Evolutionary conservation across 2,329 filamentous ascomycete species (phyloP).

Genomic region (Phyllosticta ampelicida): DNA sequence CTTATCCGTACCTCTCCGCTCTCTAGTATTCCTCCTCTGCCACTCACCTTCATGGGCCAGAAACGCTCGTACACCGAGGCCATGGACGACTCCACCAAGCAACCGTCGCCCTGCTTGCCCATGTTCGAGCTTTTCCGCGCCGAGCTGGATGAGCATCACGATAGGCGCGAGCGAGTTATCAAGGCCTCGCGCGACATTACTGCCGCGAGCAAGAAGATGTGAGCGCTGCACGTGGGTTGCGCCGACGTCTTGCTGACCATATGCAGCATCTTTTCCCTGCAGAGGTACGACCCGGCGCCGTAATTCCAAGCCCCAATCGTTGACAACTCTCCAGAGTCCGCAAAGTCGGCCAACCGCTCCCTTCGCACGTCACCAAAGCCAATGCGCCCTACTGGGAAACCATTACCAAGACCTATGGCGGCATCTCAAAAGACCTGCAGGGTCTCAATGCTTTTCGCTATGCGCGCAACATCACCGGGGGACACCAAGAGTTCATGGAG

Average conservation of each 20-base stretch:
- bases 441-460: constrained; percentile 78
- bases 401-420: constrained; percentile 58
- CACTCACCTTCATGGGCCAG: constrained; percentile 16
- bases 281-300: constrained; percentile 45
- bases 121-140: constrained; percentile 82
- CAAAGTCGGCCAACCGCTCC: constrained; percentile 48
- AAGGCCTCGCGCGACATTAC: constrained; percentile 91
- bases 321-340: constrained; percentile 46
- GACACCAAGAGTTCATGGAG: constrained; percentile 91
- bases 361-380: constrained; percentile 58
- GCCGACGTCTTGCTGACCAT: background rate
- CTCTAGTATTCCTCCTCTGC: background rate
- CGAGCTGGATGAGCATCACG: constrained; percentile 89
- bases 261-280: constrained; percentile 68
- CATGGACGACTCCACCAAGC: constrained; percentile 23
- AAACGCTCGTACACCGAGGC: constrained; percentile 27
- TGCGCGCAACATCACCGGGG: constrained; percentile 60
- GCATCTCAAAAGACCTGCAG: constrained; percentile 61
- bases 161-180: constrained; percentile 78
- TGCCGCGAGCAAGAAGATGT: constrained; percentile 95
- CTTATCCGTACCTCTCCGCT: background rate
- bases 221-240: constrained; percentile 19
- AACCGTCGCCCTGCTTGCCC: constrained; percentile 39
- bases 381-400: constrained; percentile 57
- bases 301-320: background rate